Percentiles rank a stretch among this genome's conserved stretches.
Evolutionary conservation across 1,284 basidiomycete genomes (phyloP).

Genomic region (Papiliotrema fonsecae): DNA sequence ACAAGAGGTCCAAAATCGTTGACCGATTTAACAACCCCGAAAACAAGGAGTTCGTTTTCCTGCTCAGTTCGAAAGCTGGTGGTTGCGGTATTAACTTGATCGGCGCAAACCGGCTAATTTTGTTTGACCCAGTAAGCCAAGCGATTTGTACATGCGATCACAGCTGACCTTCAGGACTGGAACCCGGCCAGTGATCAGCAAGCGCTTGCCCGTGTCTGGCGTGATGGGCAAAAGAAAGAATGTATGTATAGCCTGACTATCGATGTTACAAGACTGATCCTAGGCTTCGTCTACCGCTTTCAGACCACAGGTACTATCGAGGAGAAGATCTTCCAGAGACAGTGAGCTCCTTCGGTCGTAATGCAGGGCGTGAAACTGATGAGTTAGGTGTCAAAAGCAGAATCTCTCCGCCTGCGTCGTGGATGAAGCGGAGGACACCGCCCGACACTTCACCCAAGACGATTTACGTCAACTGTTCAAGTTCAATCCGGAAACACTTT

Average conservation of each 20-base stretch:
- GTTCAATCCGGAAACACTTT: conserved; percentile 81
- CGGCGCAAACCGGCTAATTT: conserved; percentile 89
- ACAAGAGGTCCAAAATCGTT: conserved; percentile 94
- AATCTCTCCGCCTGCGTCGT: conserved; percentile 95
- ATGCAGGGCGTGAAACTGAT: not conserved
- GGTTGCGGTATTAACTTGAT: conserved; percentile 98
- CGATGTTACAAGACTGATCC: not conserved
- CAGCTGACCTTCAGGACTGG: conserved; percentile 64
- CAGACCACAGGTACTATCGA: conserved; percentile 97
- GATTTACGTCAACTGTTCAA: conserved; percentile 85
- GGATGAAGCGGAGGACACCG: conserved; percentile 92
- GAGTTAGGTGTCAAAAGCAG: conserved; percentile 81
- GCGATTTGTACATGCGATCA: no score
- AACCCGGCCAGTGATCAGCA: conserved; percentile 98
- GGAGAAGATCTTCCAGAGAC: conserved; percentile 96
- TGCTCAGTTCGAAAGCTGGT: conserved; percentile 93
- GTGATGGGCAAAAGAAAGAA: conserved; percentile 99
- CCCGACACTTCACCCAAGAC: conserved; percentile 91
- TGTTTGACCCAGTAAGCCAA: conserved; percentile 83
- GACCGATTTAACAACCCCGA: conserved; percentile 96
- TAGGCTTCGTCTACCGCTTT: conserved; percentile 96
- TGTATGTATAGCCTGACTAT: conserved; percentile 54
- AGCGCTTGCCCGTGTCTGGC: conserved; percentile 96
- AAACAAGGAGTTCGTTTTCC: conserved; percentile 90
- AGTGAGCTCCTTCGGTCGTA: conserved; percentile 47